Evolutionary conservation across 202 grass and related monocot genomes (phyloP).

Genomic region (Eragrostis tef): DNA sequence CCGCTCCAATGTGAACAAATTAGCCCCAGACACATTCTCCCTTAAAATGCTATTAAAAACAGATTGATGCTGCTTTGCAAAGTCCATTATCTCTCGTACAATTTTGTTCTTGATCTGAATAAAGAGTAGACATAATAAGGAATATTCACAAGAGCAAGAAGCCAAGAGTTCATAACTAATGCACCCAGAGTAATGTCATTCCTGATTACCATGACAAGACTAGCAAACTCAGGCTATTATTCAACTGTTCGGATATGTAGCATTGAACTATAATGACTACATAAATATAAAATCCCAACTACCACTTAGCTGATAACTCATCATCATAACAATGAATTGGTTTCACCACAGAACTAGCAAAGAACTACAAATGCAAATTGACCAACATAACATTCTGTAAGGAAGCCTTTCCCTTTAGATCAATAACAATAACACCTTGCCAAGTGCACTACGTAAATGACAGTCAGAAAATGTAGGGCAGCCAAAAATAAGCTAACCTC

Average conservation of each 20-base stretch:
- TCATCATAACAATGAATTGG: not conserved
- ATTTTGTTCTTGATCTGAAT: conserved; percentile 96
- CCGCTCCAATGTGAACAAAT: conserved; percentile 71
- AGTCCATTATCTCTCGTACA: conserved; percentile 87
- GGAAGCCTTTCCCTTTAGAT: not conserved
- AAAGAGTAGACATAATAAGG: conserved; percentile 27
- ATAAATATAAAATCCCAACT: not conserved
- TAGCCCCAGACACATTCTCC: conserved; percentile 69
- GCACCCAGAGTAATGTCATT: conserved; percentile 1
- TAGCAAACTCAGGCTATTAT: not conserved
- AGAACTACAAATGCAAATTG: not conserved
- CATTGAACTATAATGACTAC: conserved; percentile 39
- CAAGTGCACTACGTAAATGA: conserved; percentile 15
- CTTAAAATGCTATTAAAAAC: conserved; percentile 77
- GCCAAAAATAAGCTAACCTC: conserved; percentile 60
- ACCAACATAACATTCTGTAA: not conserved
- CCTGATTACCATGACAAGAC: conserved; percentile 58
- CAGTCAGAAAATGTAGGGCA: conserved; percentile 29
- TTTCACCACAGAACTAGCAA: not conserved
- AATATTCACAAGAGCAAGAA: conserved; percentile 16
- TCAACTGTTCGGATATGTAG: not conserved
- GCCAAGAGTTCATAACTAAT: conserved; percentile 2
- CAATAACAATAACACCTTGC: not conserved
- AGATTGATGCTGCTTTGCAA: conserved; percentile 71
- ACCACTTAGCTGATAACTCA: conserved; percentile 4